Conservation (phyloP, 2,329 filamentous ascomycete species). For the Penicillium vulpinum region DNA sequence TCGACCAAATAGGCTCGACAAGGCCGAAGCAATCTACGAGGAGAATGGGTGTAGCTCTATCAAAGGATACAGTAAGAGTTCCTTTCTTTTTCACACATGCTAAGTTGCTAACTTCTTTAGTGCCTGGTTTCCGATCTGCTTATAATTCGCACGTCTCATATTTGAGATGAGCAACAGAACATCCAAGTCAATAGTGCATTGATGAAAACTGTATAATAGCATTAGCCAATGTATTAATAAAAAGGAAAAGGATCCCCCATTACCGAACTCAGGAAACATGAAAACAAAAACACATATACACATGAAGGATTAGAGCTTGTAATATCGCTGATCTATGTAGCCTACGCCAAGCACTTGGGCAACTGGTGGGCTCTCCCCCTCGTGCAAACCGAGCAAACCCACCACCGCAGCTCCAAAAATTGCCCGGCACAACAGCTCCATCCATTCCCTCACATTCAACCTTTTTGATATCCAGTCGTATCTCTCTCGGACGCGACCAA, state of each 20-base stretch:
- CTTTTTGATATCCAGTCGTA: slow-evolving; percentile 21
- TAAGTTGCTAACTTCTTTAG: slow-evolving; percentile 8
- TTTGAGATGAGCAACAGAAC: slow-evolving; percentile 6
- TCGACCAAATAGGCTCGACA: slow-evolving; percentile 34
- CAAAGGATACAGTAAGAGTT: slow-evolving; percentile 31
- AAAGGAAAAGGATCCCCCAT: neutral
- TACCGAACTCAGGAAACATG: neutral
- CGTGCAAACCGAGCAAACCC: slow-evolving; percentile 44
- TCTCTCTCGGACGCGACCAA: slow-evolving; percentile 24
- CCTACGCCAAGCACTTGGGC: slow-evolving; percentile 14
- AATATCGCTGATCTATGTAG: neutral
- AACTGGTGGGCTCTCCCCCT: slow-evolving; percentile 33
- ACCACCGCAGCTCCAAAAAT: slow-evolving; percentile 40
- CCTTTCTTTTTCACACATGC: neutral
- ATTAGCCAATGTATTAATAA: neutral
- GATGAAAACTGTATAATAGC: neutral
- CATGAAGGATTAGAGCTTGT: neutral
- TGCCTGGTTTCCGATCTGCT: slow-evolving; percentile 22
- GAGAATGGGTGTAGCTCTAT: slow-evolving; percentile 41
- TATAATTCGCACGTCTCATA: slow-evolving; percentile 9
- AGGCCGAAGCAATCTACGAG: slow-evolving; percentile 42
- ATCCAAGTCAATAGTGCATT: neutral
- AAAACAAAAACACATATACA: neutral
- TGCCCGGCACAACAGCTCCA: slow-evolving; percentile 35
- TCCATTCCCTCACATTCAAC: slow-evolving; percentile 11